Evolutionary conservation across 2,329 filamentous ascomycete species (phyloP), one percentile per base, ranked within the genome.

Genomic region (Aspergillus udagawae): DNA sequence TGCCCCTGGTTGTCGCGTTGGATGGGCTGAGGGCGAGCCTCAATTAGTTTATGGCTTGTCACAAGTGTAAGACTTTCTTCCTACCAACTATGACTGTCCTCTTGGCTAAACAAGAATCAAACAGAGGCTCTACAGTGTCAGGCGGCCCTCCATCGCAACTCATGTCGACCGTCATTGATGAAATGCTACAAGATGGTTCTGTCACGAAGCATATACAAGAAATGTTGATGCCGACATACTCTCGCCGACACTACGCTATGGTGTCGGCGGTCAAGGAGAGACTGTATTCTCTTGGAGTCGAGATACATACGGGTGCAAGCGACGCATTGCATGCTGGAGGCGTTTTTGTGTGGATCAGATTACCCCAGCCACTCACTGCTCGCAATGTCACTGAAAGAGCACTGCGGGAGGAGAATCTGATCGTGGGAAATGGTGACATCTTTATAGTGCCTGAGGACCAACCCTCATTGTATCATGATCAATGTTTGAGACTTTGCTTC

Each of bases 1-100:
- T 20, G 90, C 85, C 0, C 91, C 92, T 0, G 92, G 92, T 0
- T 75, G 90, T 55, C 81, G 92, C 5, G 91, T 89, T 0, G 92
- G 92, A 4, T 97, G 91, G 91, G 83, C 86, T 1, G 90, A 96
- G 70, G 88, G 82, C 0, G 86, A 85, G 1, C 76, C 80, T 47
- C 83, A 81, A 60, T 75, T 89, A 54, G 78, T 79, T 4, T 78
- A 78, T 64, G 83, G 79, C 2, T 72, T 86, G 23, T 80, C 78
- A 29, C 79, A 85, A 70, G 79, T 75, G 81, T 83, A 74, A 73
- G 79, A 66, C 23, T 52, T 60, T 63, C 23, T 59, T 60, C 41
- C 63, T 42, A n/a, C 9, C 38, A 3, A 49, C 17, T 45, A 14
- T 38, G 32, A 17, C 32, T 17, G 14, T 17, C 14, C 5, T 17